Percentiles rank a stretch among this genome's conserved stretches.
These are phyloP conservation scores for Auricularia sp. DNA, from an alignment of 768 basidiomycete genomes.

Conservation along the genomic window DNA sequence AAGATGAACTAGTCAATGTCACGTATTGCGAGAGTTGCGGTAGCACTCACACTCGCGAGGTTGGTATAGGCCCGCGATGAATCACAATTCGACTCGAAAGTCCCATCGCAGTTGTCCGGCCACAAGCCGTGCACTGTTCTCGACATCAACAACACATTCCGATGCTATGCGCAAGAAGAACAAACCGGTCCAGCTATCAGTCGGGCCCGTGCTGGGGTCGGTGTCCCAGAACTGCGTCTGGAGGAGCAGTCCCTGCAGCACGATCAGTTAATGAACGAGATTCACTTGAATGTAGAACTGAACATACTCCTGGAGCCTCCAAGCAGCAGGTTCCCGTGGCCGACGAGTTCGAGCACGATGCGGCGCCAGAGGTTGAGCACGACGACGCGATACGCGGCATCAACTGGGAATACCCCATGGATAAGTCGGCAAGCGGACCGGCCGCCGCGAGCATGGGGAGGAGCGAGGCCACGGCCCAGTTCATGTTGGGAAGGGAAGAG, in stretches of 20 bases:
- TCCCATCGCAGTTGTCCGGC: conserved; percentile 43
- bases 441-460: background rate
- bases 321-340: background rate
- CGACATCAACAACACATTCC: background rate
- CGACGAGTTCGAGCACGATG: background rate
- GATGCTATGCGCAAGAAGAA: background rate
- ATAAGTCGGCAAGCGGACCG: background rate
- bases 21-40: too few species aligned
- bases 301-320: background rate
- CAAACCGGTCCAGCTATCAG: conserved; percentile 2
- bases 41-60: conserved; percentile 28
- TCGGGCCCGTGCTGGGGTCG: conserved; percentile 2
- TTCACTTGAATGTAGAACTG: background rate
- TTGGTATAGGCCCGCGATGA: conserved; percentile 35
- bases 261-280: too few species aligned
- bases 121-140: background rate
- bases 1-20: background rate
- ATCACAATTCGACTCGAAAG: conserved; percentile 28
- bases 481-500: too few species aligned
- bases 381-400: background rate
- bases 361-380: background rate
- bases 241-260: background rate
- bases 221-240: conserved; percentile 8
- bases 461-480: background rate
- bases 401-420: background rate